Evolutionary conservation across 2,329 filamentous ascomycete genomes (phyloP).

Genomic region (Anthostomella pinea): DNA sequence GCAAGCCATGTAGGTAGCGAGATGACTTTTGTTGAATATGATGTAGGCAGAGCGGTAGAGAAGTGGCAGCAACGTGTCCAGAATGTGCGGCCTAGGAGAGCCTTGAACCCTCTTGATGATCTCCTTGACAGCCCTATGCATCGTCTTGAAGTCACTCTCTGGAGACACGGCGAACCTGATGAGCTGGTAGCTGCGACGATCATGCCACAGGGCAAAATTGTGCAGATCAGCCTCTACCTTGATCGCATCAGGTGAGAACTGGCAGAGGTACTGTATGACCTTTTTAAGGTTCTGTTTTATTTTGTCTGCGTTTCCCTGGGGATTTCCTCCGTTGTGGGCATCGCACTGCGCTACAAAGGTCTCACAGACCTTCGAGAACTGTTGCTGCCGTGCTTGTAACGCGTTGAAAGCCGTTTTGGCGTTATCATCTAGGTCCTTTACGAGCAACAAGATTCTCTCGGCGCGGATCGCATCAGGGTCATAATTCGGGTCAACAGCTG

Average conservation of each 20-base stretch:
- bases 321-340: constrained; percentile 82
- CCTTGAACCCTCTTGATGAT: constrained; percentile 76
- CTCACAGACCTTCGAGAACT: constrained; percentile 69
- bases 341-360: constrained; percentile 84
- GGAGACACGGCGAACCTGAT: constrained; percentile 81
- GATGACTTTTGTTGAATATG: constrained; percentile 91
- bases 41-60: constrained; percentile 81
- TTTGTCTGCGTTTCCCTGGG: constrained; percentile 67
- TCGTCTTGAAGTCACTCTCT: constrained; percentile 88
- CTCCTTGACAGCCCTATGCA: constrained; percentile 87
- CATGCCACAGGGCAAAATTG: constrained; percentile 88
- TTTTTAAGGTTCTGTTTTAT: constrained; percentile 69
- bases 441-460: constrained; percentile 78
- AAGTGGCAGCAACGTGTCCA: constrained; percentile 79
- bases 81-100: constrained; percentile 58
- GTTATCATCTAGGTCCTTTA: constrained; percentile 72
- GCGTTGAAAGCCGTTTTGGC: constrained; percentile 87
- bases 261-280: constrained; percentile 69
- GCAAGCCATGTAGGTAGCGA: constrained; percentile 84
- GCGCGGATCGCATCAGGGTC: constrained; percentile 76
- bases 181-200: constrained; percentile 85
- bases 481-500: constrained; percentile 42
- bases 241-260: constrained; percentile 71
- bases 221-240: constrained; percentile 75
- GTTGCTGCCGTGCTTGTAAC: constrained; percentile 74